Conservation (phyloP, 352 stramenopile species). For the Phytophthora hibernalis region DNA sequence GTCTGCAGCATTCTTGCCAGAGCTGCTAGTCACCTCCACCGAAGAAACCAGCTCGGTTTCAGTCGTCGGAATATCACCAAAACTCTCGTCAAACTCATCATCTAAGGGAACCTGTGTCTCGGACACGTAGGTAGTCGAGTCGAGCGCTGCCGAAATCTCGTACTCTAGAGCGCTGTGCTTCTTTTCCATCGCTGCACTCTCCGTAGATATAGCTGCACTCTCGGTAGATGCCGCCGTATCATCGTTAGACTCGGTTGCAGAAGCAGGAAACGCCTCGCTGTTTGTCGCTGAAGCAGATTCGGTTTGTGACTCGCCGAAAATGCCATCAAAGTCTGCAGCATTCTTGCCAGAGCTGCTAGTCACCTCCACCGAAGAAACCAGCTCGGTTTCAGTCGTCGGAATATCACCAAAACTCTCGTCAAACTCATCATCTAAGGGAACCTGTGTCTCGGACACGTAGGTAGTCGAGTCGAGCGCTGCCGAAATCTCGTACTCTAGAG, state of each 20-base stretch:
- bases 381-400: neutral
- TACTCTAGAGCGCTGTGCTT: neutral
- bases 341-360: neutral
- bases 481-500: neutral
- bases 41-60: neutral
- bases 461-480: neutral
- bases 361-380: neutral
- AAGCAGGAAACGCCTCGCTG: neutral
- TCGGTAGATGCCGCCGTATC: neutral
- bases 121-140: neutral
- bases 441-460: neutral
- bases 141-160: neutral
- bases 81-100: constrained; percentile 36
- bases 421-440: constrained; percentile 24
- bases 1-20: constrained; percentile 18
- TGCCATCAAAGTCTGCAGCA: constrained; percentile 33
- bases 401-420: constrained; percentile 33
- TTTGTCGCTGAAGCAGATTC: neutral
- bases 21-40: neutral
- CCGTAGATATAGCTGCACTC: no score
- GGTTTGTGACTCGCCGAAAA: constrained; percentile 22
- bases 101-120: constrained; percentile 4
- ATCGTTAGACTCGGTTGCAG: neutral
- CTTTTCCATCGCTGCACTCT: constrained; percentile 2
- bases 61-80: constrained; percentile 7